phyloP scores from a whole-genome alignment of 1,284 basidiomycete species.

The Stereum hirsutum region DNA sequence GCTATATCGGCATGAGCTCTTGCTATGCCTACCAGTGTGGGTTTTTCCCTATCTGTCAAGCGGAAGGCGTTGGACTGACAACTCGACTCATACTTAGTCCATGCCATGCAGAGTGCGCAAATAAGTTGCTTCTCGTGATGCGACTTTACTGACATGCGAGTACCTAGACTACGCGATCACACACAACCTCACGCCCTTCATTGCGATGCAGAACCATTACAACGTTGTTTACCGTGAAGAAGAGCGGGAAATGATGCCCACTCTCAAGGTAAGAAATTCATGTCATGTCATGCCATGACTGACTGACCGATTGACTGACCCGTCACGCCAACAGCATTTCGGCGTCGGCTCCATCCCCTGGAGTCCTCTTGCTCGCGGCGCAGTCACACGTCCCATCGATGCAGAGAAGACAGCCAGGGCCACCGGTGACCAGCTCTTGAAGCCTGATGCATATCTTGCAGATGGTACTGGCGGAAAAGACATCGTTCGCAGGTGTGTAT shows the following conservation, averaged over 20 bases:
- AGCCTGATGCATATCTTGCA: background rate
- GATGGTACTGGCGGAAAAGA: background rate
- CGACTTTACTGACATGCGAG: slow-evolving; percentile 3
- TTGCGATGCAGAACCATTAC: slow-evolving; percentile 10
- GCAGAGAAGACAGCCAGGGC: background rate
- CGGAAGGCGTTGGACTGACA: background rate
- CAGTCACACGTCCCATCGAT: slow-evolving; percentile 3
- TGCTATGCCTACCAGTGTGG: slow-evolving; percentile 8
- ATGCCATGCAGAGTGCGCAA: slow-evolving; percentile 5
- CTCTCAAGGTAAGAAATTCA: slow-evolving; percentile 3
- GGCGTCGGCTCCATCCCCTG: slow-evolving; percentile 6
- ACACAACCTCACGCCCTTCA: slow-evolving; percentile 8
- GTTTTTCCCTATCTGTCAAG: background rate
- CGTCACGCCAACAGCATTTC: background rate
- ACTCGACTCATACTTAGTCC: background rate
- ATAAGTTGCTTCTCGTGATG: no score
- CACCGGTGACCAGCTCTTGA: background rate
- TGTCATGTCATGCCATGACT: background rate
- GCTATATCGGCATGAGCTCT: slow-evolving; percentile 9
- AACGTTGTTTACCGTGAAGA: slow-evolving; percentile 9
- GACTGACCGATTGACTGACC: background rate
- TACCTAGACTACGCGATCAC: slow-evolving; percentile 11
- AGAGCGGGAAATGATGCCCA: slow-evolving; percentile 10
- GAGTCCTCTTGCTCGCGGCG: slow-evolving; percentile 7
- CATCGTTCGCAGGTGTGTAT: slow-evolving; percentile 2